phyloP scores from a whole-genome alignment of 108 stramenopile species.

The Nitzschia sp. region DNA sequence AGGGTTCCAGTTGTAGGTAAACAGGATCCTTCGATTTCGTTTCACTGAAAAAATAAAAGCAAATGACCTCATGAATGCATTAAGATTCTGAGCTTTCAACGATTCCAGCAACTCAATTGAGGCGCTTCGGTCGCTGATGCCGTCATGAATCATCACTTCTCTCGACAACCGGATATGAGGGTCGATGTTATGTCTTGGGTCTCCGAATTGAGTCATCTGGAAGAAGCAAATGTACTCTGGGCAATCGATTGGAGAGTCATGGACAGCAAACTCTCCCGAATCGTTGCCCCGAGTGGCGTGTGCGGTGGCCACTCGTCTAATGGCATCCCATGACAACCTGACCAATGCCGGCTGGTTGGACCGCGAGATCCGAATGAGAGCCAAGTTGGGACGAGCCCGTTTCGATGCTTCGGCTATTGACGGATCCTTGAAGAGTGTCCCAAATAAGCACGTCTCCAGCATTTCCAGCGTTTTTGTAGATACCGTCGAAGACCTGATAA shows the following conservation, averaged over 20 bases:
- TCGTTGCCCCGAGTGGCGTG: neutral
- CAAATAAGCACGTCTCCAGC: conserved; percentile 35
- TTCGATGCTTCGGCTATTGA: neutral
- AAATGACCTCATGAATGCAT: conserved; percentile 43
- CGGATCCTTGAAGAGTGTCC: conserved; percentile 4
- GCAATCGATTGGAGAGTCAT: conserved; percentile 64
- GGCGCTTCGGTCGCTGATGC: conserved; percentile 27
- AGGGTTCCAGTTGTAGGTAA: conserved; percentile 56
- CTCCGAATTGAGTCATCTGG: conserved; percentile 27
- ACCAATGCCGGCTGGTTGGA: conserved; percentile 30
- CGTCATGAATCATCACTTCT: conserved; percentile 45
- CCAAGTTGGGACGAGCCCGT: conserved; percentile 1
- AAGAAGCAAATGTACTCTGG: conserved; percentile 71
- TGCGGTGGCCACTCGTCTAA: conserved; percentile 1
- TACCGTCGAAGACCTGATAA: conserved; percentile 52
- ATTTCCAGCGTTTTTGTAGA: conserved; percentile 58
- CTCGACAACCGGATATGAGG: conserved; percentile 28
- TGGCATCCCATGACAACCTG: conserved; percentile 15
- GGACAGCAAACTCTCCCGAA: conserved; percentile 15
- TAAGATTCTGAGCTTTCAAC: conserved; percentile 28
- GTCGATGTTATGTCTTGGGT: conserved; percentile 16
- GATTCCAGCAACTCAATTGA: conserved; percentile 24
- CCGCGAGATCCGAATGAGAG: conserved; percentile 29
- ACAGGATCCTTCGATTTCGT: conserved; percentile 36
- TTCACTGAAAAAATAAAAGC: conserved; percentile 54